phyloP scores from a whole-genome alignment of 371 early-diverging fungal genomes.

The Coemansia sp. region DNA sequence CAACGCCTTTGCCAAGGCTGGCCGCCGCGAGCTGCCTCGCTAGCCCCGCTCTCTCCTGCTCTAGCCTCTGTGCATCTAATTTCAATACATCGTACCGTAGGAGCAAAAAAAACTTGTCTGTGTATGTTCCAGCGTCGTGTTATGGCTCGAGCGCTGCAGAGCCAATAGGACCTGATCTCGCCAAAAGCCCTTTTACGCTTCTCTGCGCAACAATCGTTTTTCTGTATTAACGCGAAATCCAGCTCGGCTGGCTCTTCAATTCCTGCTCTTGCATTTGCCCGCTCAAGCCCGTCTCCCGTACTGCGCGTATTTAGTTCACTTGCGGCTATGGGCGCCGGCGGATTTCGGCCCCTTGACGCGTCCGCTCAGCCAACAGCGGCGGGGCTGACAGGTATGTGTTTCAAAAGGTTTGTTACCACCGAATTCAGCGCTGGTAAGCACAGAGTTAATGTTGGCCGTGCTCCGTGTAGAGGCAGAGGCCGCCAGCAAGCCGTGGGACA shows the following conservation, averaged over 20 bases:
- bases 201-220: background rate
- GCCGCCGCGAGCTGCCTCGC: constrained; percentile 10
- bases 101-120: no score
- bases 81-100: no score
- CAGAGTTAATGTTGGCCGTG: background rate
- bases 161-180: no score
- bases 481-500: constrained; percentile 10
- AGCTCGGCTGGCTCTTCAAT: constrained; percentile 1
- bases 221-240: background rate
- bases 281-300: no score
- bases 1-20: constrained; percentile 36
- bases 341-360: constrained; percentile 34
- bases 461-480: no score
- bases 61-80: no score
- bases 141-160: no score
- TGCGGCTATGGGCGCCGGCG: constrained; percentile 41
- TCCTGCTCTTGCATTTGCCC: background rate
- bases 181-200: background rate
- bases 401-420: background rate
- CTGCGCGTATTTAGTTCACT: constrained; percentile 1
- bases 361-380: constrained; percentile 13
- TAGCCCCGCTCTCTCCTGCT: constrained; percentile 1
- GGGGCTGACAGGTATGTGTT: constrained; percentile 13
- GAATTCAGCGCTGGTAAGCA: background rate
- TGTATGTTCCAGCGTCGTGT: background rate